Evolutionary conservation across 345 rosid genomes (phyloP), one percentile per base, ranked within the genome.

Genomic region (Ceriops zippeliana): DNA sequence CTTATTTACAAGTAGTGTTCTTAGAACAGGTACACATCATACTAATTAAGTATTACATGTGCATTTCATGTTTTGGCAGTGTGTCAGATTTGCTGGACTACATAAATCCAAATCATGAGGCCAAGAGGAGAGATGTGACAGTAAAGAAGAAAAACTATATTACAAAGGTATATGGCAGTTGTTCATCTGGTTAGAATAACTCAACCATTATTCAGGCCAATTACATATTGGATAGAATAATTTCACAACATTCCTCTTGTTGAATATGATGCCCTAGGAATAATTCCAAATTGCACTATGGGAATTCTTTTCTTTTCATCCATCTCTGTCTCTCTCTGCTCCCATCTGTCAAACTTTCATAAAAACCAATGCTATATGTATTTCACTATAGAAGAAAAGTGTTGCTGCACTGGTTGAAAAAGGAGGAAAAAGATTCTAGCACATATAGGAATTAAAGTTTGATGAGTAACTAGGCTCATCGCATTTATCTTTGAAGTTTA

Each of bases 31-130:
- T 34, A 34, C 21, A 5, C 22, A 7, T 69, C 61, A 13, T 63
- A n/a, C 21, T 46, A 78, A 74, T 75, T 68, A 75, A 67, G 47
- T 47, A 56, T 70, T 70, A 49, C 37, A 51, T 70, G 75, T 67
- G 10, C 53, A 62, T 68, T 68, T 65, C 67, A 66, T 58, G 61
- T 52, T 77, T 58, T 80, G 74, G 77, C 96, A 95, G 97, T 78
- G 97, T 95, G 51, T 91, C 97, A 13, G 99, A 95, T 78, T 85
- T 95, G 73, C 96, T 95, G 31, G 97, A 95, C 84, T 95, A 90
- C 75, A 95, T 95, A 66, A 91, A 86, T 82, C 97, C 96, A 73
- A 90, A 86, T 75, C 87, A 85, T 67, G 89, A 82, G 74, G 82
- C 83, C 71, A 91, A 91, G 76, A 96, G 87, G 49, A 87, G 90